Evolutionary conservation across 495 filamentous ascomycete species (phyloP).

Genomic region (Rhypophila decipiens): DNA sequence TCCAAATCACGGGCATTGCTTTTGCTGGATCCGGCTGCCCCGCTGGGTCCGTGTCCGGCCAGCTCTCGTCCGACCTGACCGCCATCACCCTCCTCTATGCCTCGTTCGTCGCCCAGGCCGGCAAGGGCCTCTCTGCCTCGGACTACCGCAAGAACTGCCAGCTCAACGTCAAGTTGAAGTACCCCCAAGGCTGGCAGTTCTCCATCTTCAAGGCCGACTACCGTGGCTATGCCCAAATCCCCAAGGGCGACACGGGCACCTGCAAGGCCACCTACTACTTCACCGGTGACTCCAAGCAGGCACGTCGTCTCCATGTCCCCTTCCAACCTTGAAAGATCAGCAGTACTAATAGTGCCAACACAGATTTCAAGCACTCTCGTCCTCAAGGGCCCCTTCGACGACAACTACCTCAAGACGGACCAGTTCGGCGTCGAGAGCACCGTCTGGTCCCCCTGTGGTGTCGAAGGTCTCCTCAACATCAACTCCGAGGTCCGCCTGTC

Average conservation of each 20-base stretch:
- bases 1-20: constrained; percentile 32
- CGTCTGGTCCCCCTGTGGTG: constrained; percentile 39
- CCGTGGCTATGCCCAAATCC: constrained; percentile 41
- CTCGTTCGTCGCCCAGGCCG: constrained; percentile 40
- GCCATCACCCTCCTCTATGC: constrained; percentile 44
- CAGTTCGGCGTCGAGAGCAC: constrained; percentile 29
- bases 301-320: not conserved
- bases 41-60: constrained; percentile 31
- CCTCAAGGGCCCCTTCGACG: constrained; percentile 30
- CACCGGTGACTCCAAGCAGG: constrained; percentile 32
- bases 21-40: constrained; percentile 48
- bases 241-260: constrained; percentile 36
- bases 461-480: constrained; percentile 35
- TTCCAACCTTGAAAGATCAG: not conserved
- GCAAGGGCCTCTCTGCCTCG: constrained; percentile 27
- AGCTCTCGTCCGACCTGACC: constrained; percentile 37
- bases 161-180: constrained; percentile 43
- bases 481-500: constrained; percentile 35
- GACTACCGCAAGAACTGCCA: constrained; percentile 46
- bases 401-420: constrained; percentile 34
- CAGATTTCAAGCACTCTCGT: constrained; percentile 27
- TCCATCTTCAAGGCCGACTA: constrained; percentile 46
- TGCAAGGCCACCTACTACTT: constrained; percentile 49
- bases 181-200: constrained; percentile 48
- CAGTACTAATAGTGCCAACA: not conserved